phyloP scores from a whole-genome alignment of 371 early-diverging fungal species.

The Blakeslea trispora region DNA sequence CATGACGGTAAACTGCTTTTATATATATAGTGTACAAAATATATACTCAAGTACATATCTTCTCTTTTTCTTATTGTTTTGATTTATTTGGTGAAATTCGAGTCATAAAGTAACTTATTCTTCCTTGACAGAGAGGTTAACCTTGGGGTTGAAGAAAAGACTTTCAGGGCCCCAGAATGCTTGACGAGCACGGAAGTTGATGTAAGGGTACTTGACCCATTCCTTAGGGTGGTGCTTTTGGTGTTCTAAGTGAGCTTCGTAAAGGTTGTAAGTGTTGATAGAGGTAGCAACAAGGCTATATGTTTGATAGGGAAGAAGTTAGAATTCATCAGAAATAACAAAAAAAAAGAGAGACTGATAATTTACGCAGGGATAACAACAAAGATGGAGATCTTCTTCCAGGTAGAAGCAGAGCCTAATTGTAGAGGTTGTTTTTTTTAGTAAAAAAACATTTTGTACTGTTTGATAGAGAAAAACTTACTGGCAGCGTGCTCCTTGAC shows the following conservation, averaged over 20 bases:
- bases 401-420: conserved; percentile 52
- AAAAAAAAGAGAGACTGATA: not conserved
- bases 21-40: not conserved
- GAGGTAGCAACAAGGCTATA: conserved; percentile 44
- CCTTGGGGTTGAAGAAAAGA: conserved; percentile 54
- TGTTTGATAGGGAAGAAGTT: not conserved
- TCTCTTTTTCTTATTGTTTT: conserved; percentile 1
- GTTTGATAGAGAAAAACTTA: conserved; percentile 10
- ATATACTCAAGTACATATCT: not conserved
- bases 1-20: too few relatives aligned
- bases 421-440: too few relatives aligned
- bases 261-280: conserved; percentile 50
- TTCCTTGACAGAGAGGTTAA: conserved; percentile 42
- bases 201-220: conserved; percentile 47
- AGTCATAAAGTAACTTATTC: conserved; percentile 7
- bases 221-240: conserved; percentile 45
- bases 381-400: conserved; percentile 55
- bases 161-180: conserved; percentile 56
- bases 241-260: conserved; percentile 42
- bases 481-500: conserved; percentile 50
- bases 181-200: conserved; percentile 42
- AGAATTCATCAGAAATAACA: not conserved
- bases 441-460: conserved; percentile 10
- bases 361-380: conserved; percentile 51
- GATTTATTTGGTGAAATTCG: not conserved